Evolutionary conservation across 2,329 filamentous ascomycete genomes (phyloP), one percentile per base, ranked within the genome.

Genomic region (Alternaria ethzedia): DNA sequence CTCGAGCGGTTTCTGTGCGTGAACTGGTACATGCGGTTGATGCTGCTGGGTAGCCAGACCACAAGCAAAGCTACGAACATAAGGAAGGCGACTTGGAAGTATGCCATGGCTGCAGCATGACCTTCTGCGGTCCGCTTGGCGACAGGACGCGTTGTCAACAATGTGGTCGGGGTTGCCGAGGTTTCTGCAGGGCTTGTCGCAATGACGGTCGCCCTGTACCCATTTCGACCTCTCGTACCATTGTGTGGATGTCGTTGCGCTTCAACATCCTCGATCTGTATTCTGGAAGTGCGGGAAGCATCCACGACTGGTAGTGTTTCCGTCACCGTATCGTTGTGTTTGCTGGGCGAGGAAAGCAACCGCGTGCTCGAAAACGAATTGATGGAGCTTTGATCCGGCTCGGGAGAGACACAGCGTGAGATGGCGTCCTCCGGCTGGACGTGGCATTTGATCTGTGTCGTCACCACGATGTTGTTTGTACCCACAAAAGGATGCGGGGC

Each of bases 11-110:
- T 64, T 0, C 84, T 82, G 71, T 90, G 83, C 9, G 89, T 83
- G 15, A 94, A 83, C 4, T 88, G 88, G 79, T 91, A 94, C 15
- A 94, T 86, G 10, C 93, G 86, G 77, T 96, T 96, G 63, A 90
- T 58, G 26, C 54, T 62, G 30, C 54, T 94, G 88, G 93, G 61
- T 0, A 94, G 88, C 90, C 90, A 93, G 6, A 91, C 92, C 25
- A 92, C 86, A 54, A 92, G 83, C 63, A 93, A 85, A 1, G 90
- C 90, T 1, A 88, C 84, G 79, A 92, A 92, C 83, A 92, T 92
- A 9, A 92, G 83, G 26, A 91, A 82, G 0, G 90, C 86, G 50
- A 90, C 91, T 70, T 91, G 91, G 59, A 89, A 87, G 75, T 92
- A 92, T 2, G 87, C 85, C 88, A 88, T 90, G 1, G 89, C 87